Percentiles rank a stretch among this genome's conserved stretches.
phyloP scores from a whole-genome alignment of 495 filamentous ascomycete species.

The Podospora comata region DNA sequence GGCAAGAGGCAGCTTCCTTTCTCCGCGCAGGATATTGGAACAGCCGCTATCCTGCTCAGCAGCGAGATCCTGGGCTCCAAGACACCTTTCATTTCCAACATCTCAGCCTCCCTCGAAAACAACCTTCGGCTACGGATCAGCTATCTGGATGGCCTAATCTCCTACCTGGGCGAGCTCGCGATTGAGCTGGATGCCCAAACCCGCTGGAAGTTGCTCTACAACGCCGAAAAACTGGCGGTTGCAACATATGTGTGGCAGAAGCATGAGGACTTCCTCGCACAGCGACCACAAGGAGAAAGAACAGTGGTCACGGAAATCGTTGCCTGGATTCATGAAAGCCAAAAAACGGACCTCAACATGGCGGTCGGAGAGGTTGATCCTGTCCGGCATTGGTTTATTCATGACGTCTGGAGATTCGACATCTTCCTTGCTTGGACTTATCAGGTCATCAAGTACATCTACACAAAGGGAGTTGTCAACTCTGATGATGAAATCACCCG shows the following conservation, averaged over 20 bases:
- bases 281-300: constrained; percentile 42
- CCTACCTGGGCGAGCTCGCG: constrained; percentile 56
- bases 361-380: constrained; percentile 64
- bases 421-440: constrained; percentile 73
- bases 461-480: constrained; percentile 52
- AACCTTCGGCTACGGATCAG: constrained; percentile 68
- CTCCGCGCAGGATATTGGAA: constrained; percentile 63
- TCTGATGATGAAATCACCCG: constrained; percentile 43
- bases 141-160: constrained; percentile 68
- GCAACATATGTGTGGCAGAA: constrained; percentile 78
- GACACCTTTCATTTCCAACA: constrained; percentile 64
- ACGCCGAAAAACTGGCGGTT: constrained; percentile 84
- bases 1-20: constrained; percentile 61
- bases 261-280: constrained; percentile 58
- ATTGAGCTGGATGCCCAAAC: constrained; percentile 56
- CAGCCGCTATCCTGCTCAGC: constrained; percentile 75
- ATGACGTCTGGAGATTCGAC: constrained; percentile 69
- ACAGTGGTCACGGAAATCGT: constrained; percentile 65
- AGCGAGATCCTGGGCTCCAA: constrained; percentile 74
- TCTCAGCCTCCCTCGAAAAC: constrained; percentile 71
- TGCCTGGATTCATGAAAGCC: constrained; percentile 63
- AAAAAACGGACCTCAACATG: constrained; percentile 58
- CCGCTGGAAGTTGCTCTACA: constrained; percentile 80
- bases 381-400: constrained; percentile 78
- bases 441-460: constrained; percentile 64